phyloP scores from a whole-genome alignment of 495 filamentous ascomycete species.

The Hyphodiscus hymeniophilus region DNA sequence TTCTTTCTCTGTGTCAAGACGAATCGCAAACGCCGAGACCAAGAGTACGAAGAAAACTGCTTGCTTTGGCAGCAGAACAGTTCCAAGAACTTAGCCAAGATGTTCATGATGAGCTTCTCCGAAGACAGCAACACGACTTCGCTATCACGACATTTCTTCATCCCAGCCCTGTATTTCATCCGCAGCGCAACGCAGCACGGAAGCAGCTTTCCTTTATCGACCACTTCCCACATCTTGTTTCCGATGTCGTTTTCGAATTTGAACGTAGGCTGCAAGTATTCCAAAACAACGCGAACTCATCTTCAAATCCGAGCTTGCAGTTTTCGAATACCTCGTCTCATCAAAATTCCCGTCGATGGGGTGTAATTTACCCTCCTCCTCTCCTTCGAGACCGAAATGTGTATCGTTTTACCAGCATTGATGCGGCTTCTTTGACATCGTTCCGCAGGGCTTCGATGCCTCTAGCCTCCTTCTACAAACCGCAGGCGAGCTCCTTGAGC shows the following conservation, averaged over 20 bases:
- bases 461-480: no score
- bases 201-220: conserved; percentile 85
- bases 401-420: no score
- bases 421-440: no score
- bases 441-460: no score
- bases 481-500: no score
- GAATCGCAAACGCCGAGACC: conserved; percentile 59
- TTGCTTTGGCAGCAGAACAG: conserved; percentile 72
- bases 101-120: conserved; percentile 87
- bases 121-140: conserved; percentile 56
- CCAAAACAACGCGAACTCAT: not conserved
- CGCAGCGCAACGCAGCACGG: conserved; percentile 87
- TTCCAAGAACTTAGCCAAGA: conserved; percentile 92
- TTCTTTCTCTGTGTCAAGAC: conserved; percentile 61
- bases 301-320: no score
- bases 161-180: conserved; percentile 75
- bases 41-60: conserved; percentile 81
- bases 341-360: no score
- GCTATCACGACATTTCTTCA: no score
- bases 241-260: conserved; percentile 85
- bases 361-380: no score
- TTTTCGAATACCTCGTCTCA: no score
- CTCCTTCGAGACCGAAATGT: no score
- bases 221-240: conserved; percentile 79
- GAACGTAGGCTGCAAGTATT: conserved; percentile 70